Evolutionary conservation across 1,139 yeast species (phyloP), one percentile per base, ranked within the genome.

Genomic region (Yamadazyma oceani): DNA sequence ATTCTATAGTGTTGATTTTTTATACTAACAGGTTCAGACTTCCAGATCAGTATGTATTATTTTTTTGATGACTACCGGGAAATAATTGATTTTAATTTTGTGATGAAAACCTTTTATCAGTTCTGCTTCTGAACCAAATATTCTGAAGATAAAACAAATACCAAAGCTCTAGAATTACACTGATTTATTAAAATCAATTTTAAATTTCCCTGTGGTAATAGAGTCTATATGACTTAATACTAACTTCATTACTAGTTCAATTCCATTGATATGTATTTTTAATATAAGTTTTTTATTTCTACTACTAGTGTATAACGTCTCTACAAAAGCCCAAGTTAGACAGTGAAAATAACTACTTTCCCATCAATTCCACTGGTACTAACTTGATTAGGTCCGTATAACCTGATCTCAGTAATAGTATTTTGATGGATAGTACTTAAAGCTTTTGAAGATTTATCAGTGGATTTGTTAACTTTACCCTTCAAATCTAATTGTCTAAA

Each of bases 401-500:
- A 69, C 32, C 86, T 80, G 49, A 90, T 76, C 37, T 81, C 77
- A 36, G 84, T 78, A 57, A 94, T 88, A 22, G 97, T 83, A 66
- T 90, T 92, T 62, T 90, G 97, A 63, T 92, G 98, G 43, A 87
- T 79, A 13, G 96, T 88, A 43, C 74, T 75, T 55, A 85, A 73
- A 35, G 76, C 78, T 39, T 75, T 73, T 26, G 62, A 57, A 26
- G 75, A 66, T 17, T 48, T 48, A 57, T 73, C 53, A 13, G 49
- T 45, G 33, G 49, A 45, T 19, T 73, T 68, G 48, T 75, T 70
- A 37, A 78, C 81, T 42, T 87, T 77, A 39, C 98, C 98, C 73
- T 89, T 90, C 62, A 92, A 76, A 64, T 92, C 99, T 75, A 92
- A 73, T 63, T 92, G 96, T 63, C 89, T 84, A 69, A 94, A 94